Base-by-base conservation (phyloP, 2,329 filamentous ascomycete species). In the Diatrype stigma region DNA sequence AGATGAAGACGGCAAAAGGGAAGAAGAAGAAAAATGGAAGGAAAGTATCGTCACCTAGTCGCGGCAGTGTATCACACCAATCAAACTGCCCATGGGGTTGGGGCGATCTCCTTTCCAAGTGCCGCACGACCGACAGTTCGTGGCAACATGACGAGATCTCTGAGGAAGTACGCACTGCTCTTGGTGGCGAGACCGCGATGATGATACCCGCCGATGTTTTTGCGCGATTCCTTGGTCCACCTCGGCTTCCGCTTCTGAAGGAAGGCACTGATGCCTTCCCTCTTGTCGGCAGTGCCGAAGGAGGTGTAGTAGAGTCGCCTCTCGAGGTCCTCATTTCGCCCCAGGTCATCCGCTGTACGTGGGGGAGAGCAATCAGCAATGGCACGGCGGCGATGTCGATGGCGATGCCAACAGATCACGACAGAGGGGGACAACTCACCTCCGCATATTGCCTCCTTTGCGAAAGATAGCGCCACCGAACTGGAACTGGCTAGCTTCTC, bases 251-350 rank as follows among this genome's bases (percentile, higher is more conserved):
- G 49, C 56, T 68, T 64, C 28, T 66, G 59, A 6, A 68, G 53
- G 46, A 68, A 67, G 6, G 66, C 65, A 7, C 50, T 51, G 17
- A 67, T 60, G 28, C 64, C 65, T 48, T 67, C 64, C 22, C 52
- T 50, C 46, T 67, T 67, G 45, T 67, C 62, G 23, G 55, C 49
- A n/a, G 59, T 66, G 2, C 62, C 62, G 57, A 71, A 70, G 32
- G 69, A 66, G 46, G 62, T 60, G 49, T 68, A 69, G 52, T 71
- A 71, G 28, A 71, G 54, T 47, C 60, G 59, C 46, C 67, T 60
- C 55, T 71, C 67, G 40, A 69, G 63, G 34, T 64, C 57, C 49
- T 70, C 65, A 48, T 67, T 63, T 22, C 60, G 56, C 32, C 59
- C 60, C 30, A 61, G 48, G 40, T 55, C 56, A 50, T 67, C 62